Evolutionary conservation across 2,329 filamentous ascomycete species (phyloP).

Genomic region (Epichloe hybrida): DNA sequence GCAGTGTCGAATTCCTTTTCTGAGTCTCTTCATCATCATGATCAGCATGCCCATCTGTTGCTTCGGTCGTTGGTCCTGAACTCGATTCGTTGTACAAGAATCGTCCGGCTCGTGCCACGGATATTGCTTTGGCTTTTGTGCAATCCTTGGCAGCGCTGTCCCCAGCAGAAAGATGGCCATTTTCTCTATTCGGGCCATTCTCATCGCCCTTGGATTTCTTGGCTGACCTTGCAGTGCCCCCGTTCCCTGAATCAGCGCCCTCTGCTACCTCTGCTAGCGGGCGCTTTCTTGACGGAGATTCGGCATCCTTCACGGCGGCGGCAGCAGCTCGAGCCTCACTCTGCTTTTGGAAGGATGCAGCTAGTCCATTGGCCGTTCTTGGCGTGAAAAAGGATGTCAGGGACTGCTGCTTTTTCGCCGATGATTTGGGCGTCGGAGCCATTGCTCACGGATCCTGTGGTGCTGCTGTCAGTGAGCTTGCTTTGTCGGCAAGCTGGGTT

Average conservation of each 20-base stretch:
- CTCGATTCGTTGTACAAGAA: conserved; percentile 36
- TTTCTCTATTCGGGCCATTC: conserved; percentile 20
- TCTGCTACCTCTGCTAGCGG: conserved; percentile 37
- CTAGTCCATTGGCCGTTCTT: conserved; percentile 36
- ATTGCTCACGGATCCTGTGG: conserved; percentile 10
- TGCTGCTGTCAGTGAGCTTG: not conserved
- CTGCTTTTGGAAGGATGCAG: conserved; percentile 22
- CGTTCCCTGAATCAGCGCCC: conserved; percentile 30
- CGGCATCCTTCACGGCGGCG: conserved; percentile 14
- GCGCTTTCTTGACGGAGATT: conserved; percentile 32
- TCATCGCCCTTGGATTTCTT: conserved; percentile 31
- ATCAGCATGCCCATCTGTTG: conserved; percentile 30
- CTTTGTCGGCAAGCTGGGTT: too few species aligned
- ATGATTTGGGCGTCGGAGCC: conserved; percentile 17
- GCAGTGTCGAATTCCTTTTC: conserved; percentile 55
- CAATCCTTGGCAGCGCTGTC: not conserved
- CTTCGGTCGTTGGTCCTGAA: conserved; percentile 24
- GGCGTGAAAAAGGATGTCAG: conserved; percentile 78
- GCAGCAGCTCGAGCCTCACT: conserved; percentile 13
- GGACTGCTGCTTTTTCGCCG: conserved; percentile 59
- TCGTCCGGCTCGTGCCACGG: conserved; percentile 31
- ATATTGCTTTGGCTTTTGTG: not conserved
- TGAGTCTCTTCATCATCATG: conserved; percentile 37
- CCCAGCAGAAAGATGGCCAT: conserved; percentile 22
- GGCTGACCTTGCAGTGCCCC: conserved; percentile 20